Evolutionary conservation across 169 alveolate genomes (phyloP).

Genomic region (Theileria orientalis): DNA sequence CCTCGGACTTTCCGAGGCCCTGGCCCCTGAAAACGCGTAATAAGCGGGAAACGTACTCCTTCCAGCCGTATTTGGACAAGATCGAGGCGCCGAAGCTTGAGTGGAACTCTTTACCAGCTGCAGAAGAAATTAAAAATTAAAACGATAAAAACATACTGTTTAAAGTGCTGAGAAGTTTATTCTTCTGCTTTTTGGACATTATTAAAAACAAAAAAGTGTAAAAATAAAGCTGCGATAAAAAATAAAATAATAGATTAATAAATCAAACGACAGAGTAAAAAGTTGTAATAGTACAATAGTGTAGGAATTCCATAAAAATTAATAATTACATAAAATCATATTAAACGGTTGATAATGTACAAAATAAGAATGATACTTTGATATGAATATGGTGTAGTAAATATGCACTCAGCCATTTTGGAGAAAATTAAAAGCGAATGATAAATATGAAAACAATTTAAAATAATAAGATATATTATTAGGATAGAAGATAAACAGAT

Average conservation of each 20-base stretch:
- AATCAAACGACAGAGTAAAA: not conserved
- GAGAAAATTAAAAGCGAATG: not conserved
- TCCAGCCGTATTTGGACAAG: constrained; percentile 61
- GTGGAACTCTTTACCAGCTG: not conserved
- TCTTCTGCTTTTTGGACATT: constrained; percentile 36
- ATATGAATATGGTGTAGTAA: not conserved
- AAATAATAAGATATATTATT: not conserved
- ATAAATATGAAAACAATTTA: not conserved
- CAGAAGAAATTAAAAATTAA: not conserved
- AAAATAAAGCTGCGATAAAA: not conserved
- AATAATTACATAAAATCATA: not conserved
- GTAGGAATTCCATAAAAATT: not conserved
- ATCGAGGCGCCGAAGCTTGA: constrained; percentile 59
- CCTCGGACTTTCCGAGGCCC: constrained; percentile 52
- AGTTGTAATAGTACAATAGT: not conserved
- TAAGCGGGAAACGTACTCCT: constrained; percentile 22
- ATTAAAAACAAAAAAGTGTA: not conserved
- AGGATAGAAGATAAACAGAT: not conserved
- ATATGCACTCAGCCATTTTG: not conserved
- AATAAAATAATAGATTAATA: no score
- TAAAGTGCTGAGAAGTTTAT: not conserved
- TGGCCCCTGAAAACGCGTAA: constrained; percentile 29
- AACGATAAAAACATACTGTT: not conserved
- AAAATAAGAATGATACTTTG: not conserved
- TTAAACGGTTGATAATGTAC: not conserved